These are phyloP conservation scores for Micromonas commoda DNA, from an alignment of 139 green algal genomes.

Conservation along the genomic window DNA sequence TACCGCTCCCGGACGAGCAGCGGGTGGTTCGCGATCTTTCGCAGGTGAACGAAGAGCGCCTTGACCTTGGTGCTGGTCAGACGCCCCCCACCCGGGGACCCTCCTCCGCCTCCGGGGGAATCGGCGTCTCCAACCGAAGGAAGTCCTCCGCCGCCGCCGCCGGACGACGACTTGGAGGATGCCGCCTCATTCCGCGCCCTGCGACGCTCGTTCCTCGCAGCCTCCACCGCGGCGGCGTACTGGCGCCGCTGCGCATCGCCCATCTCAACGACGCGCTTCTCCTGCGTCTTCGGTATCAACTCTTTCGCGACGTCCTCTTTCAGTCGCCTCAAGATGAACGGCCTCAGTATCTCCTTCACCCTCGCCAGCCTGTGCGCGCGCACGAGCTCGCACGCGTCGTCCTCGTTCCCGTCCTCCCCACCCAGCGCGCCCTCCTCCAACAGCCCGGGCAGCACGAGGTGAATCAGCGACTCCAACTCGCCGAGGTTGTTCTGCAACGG, in stretches of 20 bases:
- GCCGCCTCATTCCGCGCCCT: background rate
- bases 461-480: conserved; percentile 65
- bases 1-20: conserved; percentile 74
- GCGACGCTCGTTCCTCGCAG: background rate
- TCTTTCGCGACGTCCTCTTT: conserved; percentile 93
- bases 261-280: conserved; percentile 42
- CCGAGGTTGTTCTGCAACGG: conserved; percentile 78
- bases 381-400: conserved; percentile 42
- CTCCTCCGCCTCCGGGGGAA: too few relatives aligned
- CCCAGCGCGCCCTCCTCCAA: conserved; percentile 37
- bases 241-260: background rate
- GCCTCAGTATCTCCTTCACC: conserved; percentile 93
- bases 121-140: too few relatives aligned
- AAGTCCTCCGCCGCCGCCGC: too few relatives aligned
- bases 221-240: conserved; percentile 11
- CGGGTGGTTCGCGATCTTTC: conserved; percentile 91
- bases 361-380: conserved; percentile 80
- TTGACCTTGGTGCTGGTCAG: too few relatives aligned
- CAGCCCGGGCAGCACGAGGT: conserved; percentile 61
- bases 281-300: conserved; percentile 96
- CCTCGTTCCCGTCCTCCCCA: background rate
- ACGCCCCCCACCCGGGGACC: too few relatives aligned
- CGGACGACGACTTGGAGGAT: too few relatives aligned
- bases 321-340: conserved; percentile 94
- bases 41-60: conserved; percentile 86